Base-by-base conservation (phyloP, 2,329 filamentous ascomycete species). In the Didymella lethalis region DNA sequence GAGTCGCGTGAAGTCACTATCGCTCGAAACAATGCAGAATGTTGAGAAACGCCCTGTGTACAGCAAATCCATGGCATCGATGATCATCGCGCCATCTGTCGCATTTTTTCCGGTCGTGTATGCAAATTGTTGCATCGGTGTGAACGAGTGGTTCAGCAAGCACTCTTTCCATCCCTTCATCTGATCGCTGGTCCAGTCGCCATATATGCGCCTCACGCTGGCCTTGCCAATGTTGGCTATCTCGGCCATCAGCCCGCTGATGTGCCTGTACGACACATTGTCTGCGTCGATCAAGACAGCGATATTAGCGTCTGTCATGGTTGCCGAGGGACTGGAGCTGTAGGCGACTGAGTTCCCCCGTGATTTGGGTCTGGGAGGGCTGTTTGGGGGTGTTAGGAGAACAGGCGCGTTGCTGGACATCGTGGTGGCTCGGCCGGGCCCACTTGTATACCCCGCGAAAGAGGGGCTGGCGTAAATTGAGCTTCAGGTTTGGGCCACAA, bases 1-100 rank as follows among this genome's bases (percentile, higher is more conserved):
- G 10, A 77, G 64, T 6, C 70, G 69, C 3, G 75, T 75, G 51
- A 76, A 77, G 62, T 77, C 74, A 63, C 72, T 75, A 55, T 77
- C 74, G 56, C 74, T 76, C 4, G 72, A 75, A 16, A 74, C 72
- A 25, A 75, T 56, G 49, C 72, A 77, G 57, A 76, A 77, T 16
- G 66, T 68, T 26, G 69, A 66, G 54, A 74, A 74, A n/a, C 71
- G 67, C 16, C 63, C 67, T 7, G 71, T 75, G 57, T 75, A 75
- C 7, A 77, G 59, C 14, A 77, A 59, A 49, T 76, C 72, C 73
- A 76, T 77, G 16, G 73, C 72, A 40, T 77, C 68, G 26, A 75
- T 75, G 43, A 76, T 76, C 74, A 77, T 76, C 2, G 69, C 70
- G 20, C 69, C 69, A 29, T 74, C 68, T 2, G 71, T 75, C 18